Base-by-base conservation (phyloP, 2,329 filamentous ascomycete species). In the Ophiostoma pallidulum region DNA sequence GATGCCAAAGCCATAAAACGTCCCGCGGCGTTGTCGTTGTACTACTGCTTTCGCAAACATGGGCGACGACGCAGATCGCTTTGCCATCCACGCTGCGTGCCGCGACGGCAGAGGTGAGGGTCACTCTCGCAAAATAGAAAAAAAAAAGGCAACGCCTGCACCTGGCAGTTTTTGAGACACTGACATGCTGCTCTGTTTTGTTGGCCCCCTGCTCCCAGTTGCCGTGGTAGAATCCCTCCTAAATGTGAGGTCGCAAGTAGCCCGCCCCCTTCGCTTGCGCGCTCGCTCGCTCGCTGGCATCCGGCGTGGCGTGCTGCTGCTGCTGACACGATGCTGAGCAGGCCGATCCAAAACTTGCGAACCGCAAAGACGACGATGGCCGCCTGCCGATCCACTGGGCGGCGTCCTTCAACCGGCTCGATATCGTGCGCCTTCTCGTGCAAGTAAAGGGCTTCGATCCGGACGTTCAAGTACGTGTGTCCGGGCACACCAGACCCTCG, bases 341-440 rank as follows among this genome's bases (percentile, higher is more conserved):
- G 84, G 80, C 82, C 56, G 89, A 94, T 60, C 82, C 86, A 3
- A 90, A 86, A 59, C 77, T 94, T 33, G 82, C 86, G 22, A 73
- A 69, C 40, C 66, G 66, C 49, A 79, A 81, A 58, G 92, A 98
- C 59, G 83, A 86, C 41, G 92, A 98, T 63, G 87, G 88, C 14
- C 86, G 92, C 38, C 77, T 95, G 32, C 83, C 92, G 3, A 80
- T 97, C 49, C 92, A 98, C 71, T 98, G 92, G 92, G 91, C 92
- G 0, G 79, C 81, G 2, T 92, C 90, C 19, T 84, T 86, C 64
- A 94, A 92, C 62, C 82, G 80, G 56, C 66, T 83, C 7, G 76
- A 82, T 20, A 88, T 96, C 50, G 80, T 86, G 16, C 72, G 84
- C 42, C 62, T 91, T 18, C 72, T 97, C 4, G 74, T 84, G 2